These are phyloP conservation scores for Nicotiana knightiana DNA, from an alignment of 257 asterid genomes.

Conservation along the genomic window DNA sequence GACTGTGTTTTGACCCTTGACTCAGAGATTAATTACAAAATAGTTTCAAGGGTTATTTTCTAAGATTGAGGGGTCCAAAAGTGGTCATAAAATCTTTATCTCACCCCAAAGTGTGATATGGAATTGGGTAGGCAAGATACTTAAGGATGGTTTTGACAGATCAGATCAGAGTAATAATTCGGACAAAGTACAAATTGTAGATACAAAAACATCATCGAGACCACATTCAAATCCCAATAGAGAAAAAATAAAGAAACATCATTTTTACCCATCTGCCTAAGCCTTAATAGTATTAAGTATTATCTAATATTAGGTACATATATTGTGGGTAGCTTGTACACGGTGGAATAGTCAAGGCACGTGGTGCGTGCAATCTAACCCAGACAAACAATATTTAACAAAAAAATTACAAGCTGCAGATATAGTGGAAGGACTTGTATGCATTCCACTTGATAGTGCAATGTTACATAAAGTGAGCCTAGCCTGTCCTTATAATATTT, in stretches of 20 bases:
- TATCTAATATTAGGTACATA: too few species aligned
- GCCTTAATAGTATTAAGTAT: too few species aligned
- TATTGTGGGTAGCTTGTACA: too few species aligned
- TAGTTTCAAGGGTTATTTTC: not conserved
- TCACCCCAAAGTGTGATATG: not conserved
- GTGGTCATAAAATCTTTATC: slow-evolving; percentile 4
- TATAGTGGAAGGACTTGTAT: slow-evolving; percentile 2
- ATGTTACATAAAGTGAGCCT: not conserved
- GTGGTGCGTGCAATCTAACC: too few species aligned
- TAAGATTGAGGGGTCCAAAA: not conserved
- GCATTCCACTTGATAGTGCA: slow-evolving; percentile 7
- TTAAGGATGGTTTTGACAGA: not conserved
- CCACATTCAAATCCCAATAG: too few species aligned
- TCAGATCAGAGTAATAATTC: not conserved
- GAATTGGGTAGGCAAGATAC: not conserved
- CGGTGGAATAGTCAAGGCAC: too few species aligned
- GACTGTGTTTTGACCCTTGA: not conserved
- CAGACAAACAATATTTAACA: too few species aligned
- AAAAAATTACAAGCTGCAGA: not conserved
- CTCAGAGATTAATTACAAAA: not conserved
- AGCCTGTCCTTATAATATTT: not conserved
- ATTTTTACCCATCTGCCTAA: too few species aligned
- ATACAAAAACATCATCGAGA: not conserved
- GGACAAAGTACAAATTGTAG: not conserved
- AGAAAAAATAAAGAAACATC: too few species aligned